Conservation (phyloP, 2,329 filamentous ascomycete species). For the Colletotrichum lini region DNA sequence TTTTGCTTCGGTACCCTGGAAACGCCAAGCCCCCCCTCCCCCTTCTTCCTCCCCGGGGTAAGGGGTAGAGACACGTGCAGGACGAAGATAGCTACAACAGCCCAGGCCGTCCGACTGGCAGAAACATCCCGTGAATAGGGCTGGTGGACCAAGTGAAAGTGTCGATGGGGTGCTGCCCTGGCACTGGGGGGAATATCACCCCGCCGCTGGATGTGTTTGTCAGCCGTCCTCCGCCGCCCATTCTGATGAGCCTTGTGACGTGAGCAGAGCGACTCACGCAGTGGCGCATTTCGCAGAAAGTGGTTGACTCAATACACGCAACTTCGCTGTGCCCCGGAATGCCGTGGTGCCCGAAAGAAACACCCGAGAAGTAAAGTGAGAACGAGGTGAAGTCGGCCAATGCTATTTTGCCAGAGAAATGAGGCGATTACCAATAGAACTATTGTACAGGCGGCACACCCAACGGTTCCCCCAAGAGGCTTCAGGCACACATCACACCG, state of each 20-base stretch:
- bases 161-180: background rate
- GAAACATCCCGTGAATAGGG: constrained; percentile 35
- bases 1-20: constrained; percentile 25
- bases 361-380: background rate
- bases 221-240: constrained; percentile 22
- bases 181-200: constrained; percentile 6
- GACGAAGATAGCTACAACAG: constrained; percentile 28
- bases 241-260: constrained; percentile 3
- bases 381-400: constrained; percentile 3
- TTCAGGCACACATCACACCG: constrained; percentile 21
- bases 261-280: constrained; percentile 10
- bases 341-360: background rate
- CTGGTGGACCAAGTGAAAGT: background rate
- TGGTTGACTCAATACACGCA: constrained; percentile 31
- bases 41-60: background rate
- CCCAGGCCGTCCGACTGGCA: constrained; percentile 30
- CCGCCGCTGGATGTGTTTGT: constrained; percentile 10
- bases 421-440: constrained; percentile 29
- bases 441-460: constrained; percentile 15
- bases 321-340: background rate
- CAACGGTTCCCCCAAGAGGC: constrained; percentile 14
- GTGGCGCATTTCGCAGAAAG: constrained; percentile 14
- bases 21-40: constrained; percentile 5
- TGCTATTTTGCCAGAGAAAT: constrained; percentile 11
- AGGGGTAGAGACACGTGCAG: constrained; percentile 36